phyloP scores from a whole-genome alignment of 2,329 filamentous ascomycete genomes.

The Fonsecaea multimorphosa region DNA sequence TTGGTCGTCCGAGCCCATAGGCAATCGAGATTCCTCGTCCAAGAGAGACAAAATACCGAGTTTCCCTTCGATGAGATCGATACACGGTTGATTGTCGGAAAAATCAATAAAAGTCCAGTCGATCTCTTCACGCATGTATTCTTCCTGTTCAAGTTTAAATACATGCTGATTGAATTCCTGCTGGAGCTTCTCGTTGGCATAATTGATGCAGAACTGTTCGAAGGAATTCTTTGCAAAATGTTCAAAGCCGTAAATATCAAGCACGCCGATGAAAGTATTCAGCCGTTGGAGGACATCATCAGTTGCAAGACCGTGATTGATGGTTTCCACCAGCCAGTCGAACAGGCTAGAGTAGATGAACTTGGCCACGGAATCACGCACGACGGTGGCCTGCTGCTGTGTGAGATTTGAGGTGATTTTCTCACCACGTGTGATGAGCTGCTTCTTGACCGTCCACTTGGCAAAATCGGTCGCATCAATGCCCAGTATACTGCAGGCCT shows the following conservation, averaged over 20 bases:
- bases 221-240: slow-evolving; percentile 99
- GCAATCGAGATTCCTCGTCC: slow-evolving; percentile 93
- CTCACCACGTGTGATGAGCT: slow-evolving; percentile 92
- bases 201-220: slow-evolving; percentile 99
- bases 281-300: slow-evolving; percentile 84
- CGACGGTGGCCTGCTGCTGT: slow-evolving; percentile 89
- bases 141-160: slow-evolving; percentile 98
- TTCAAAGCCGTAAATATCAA: slow-evolving; percentile 99
- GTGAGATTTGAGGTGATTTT: slow-evolving; percentile 97
- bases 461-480: slow-evolving; percentile 86
- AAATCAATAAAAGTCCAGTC: slow-evolving; percentile 99
- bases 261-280: slow-evolving; percentile 90
- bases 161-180: slow-evolving; percentile 99
- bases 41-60: slow-evolving; percentile 89
- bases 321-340: slow-evolving; percentile 98
- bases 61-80: slow-evolving; percentile 96
- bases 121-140: slow-evolving; percentile 94
- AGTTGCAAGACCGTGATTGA: slow-evolving; percentile 88
- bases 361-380: slow-evolving; percentile 96
- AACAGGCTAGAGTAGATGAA: slow-evolving; percentile 98
- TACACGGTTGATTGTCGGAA: slow-evolving; percentile 98
- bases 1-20: slow-evolving; percentile 96
- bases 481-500: slow-evolving; percentile 82
- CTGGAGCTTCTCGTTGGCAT: slow-evolving; percentile 98
- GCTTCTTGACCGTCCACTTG: slow-evolving; percentile 99